Percentiles rank a stretch among this genome's conserved stretches.
These are phyloP conservation scores for Blastomyces gilchristii DNA, from an alignment of 2,329 filamentous ascomycete genomes.

Conservation along the genomic window DNA sequence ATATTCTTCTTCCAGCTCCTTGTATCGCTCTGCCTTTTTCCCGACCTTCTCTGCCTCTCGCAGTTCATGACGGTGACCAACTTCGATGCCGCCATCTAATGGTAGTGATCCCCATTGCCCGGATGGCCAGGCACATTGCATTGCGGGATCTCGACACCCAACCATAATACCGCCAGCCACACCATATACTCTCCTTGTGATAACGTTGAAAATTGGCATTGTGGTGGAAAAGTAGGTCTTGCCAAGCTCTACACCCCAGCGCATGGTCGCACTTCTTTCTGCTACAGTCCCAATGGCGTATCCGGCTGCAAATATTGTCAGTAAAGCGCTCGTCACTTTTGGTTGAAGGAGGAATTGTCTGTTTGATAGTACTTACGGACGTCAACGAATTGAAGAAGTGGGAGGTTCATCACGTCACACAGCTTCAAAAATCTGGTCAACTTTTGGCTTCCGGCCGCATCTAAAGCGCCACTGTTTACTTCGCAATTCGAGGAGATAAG, in stretches of 20 bases:
- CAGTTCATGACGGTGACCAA: constrained; percentile 51
- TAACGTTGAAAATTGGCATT: constrained; percentile 53
- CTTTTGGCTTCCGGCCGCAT: constrained; percentile 52
- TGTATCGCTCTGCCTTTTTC: constrained; percentile 42
- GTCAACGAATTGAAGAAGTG: constrained; percentile 54
- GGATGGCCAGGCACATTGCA: constrained; percentile 54
- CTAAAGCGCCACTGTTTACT: constrained; percentile 51
- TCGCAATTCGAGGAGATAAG: constrained; percentile 53
- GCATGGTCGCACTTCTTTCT: constrained; percentile 54
- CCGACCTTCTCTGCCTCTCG: constrained; percentile 45
- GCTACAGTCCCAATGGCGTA: constrained; percentile 56
- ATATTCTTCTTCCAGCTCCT: constrained; percentile 51
- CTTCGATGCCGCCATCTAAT: constrained; percentile 55
- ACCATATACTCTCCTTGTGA: constrained; percentile 51
- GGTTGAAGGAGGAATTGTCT: background rate
- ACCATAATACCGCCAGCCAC: constrained; percentile 57
- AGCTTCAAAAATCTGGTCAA: constrained; percentile 51
- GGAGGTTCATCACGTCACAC: constrained; percentile 56
- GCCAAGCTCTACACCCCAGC: constrained; percentile 52
- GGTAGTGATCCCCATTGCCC: constrained; percentile 54
- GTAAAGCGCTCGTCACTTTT: constrained; percentile 5
- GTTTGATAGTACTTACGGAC: constrained; percentile 34
- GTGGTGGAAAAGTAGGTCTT: constrained; percentile 54
- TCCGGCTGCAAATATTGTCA: constrained; percentile 31
- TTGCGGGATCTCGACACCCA: constrained; percentile 50